Evolutionary conservation across 2,329 filamentous ascomycete genomes (phyloP).

Genomic region (Aspergillus fructus): DNA sequence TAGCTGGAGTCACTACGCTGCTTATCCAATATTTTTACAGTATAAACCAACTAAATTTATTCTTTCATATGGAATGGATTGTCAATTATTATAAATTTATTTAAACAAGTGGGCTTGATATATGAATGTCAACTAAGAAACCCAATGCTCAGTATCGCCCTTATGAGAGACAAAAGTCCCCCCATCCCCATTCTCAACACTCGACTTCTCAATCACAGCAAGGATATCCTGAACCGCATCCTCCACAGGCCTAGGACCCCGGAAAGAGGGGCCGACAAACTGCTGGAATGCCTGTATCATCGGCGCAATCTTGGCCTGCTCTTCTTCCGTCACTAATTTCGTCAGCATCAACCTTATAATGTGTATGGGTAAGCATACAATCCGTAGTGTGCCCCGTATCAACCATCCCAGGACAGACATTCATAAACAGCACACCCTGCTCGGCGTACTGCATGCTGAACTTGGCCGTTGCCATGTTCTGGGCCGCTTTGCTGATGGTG

Average conservation of each 20-base stretch:
- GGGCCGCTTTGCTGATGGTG: constrained; percentile 52
- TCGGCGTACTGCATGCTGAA: constrained; percentile 50
- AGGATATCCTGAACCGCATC: constrained; percentile 35
- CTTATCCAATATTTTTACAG: too few species aligned
- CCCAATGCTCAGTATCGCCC: constrained; percentile 38
- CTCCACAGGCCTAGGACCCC: constrained; percentile 34
- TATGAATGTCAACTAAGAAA: neutral
- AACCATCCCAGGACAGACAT: constrained; percentile 54
- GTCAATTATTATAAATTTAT: too few species aligned
- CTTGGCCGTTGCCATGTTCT: constrained; percentile 56
- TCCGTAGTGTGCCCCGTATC: constrained; percentile 35
- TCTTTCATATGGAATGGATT: too few species aligned
- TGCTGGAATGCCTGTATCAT: neutral
- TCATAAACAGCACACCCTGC: constrained; percentile 54
- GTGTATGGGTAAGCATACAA: neutral
- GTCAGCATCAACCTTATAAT: neutral
- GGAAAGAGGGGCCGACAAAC: constrained; percentile 35
- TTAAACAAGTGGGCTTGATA: too few species aligned
- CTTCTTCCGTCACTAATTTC: neutral
- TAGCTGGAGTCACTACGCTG: too few species aligned
- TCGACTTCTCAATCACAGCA: constrained; percentile 37
- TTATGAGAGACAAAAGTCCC: constrained; percentile 56
- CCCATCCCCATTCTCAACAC: constrained; percentile 44
- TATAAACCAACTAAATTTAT: too few species aligned
- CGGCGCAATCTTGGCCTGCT: neutral